phyloP scores from a whole-genome alignment of 306 rosid species.

The Lablab purpureus region DNA sequence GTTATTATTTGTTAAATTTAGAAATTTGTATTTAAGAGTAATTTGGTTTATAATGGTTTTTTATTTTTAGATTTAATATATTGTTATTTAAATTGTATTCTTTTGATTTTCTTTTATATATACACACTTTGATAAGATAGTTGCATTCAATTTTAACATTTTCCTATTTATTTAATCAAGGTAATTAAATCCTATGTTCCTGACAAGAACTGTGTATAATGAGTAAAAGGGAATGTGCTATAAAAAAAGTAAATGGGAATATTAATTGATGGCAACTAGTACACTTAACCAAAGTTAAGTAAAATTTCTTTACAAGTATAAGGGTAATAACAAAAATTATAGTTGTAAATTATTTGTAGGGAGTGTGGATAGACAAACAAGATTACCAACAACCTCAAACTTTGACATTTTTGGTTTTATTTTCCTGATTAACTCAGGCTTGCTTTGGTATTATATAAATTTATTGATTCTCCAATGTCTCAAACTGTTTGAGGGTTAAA shows the following conservation, averaged over 20 bases:
- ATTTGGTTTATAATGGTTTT: background rate
- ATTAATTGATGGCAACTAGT: background rate
- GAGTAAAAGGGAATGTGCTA: background rate
- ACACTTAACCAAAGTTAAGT: background rate
- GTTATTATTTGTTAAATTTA: background rate
- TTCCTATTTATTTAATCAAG: background rate
- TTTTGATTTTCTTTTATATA: background rate
- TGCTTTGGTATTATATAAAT: background rate
- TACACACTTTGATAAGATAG: background rate
- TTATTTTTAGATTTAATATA: background rate
- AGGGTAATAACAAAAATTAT: background rate
- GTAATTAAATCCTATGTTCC: background rate
- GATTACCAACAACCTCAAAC: background rate
- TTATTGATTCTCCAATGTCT: background rate
- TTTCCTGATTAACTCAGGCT: background rate
- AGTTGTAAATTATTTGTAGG: background rate
- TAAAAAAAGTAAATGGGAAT: background rate
- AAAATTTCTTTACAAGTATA: background rate
- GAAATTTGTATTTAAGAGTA: background rate
- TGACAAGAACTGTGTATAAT: background rate
- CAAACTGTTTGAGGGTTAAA: too few relatives aligned
- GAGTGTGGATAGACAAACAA: background rate
- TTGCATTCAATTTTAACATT: background rate
- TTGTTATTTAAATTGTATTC: background rate
- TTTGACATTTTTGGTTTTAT: background rate